These are phyloP conservation scores for Beauveria sp. DNA, from an alignment of 2,329 filamentous ascomycete species.

Conservation along the genomic window DNA sequence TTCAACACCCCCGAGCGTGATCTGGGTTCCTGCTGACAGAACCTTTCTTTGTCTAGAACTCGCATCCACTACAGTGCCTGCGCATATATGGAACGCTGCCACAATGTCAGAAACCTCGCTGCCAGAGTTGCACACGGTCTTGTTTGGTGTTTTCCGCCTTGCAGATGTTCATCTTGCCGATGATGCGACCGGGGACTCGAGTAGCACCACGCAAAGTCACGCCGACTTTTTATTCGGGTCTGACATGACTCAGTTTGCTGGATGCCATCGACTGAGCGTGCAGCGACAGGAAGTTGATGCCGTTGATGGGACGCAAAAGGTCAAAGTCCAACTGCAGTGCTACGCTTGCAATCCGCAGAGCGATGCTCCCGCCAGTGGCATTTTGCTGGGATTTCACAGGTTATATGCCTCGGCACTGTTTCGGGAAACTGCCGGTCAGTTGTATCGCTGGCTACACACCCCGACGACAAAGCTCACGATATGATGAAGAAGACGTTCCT, in stretches of 20 bases:
- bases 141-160: constrained; percentile 23
- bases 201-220: constrained; percentile 16
- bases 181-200: not conserved
- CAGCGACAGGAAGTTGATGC: constrained; percentile 12
- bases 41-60: not conserved
- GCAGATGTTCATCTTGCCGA: constrained; percentile 14
- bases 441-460: not conserved
- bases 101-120: constrained; percentile 16
- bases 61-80: constrained; percentile 1
- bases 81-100: constrained; percentile 14
- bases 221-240: constrained; percentile 24
- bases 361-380: not conserved
- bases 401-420: not conserved
- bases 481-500: not conserved
- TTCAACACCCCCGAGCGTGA: too few species aligned
- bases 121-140: constrained; percentile 15
- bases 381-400: not conserved
- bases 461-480: not conserved
- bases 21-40: not conserved
- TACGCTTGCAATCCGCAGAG: constrained; percentile 8
- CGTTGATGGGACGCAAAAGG: not conserved
- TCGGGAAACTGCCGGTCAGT: not conserved
- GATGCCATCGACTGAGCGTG: constrained; percentile 23
- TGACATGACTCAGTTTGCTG: constrained; percentile 19
- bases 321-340: not conserved